These are phyloP conservation scores for Sugiyamaella boreocaroliniensis DNA, from an alignment of 805 yeast species.

Conservation along the genomic window DNA sequence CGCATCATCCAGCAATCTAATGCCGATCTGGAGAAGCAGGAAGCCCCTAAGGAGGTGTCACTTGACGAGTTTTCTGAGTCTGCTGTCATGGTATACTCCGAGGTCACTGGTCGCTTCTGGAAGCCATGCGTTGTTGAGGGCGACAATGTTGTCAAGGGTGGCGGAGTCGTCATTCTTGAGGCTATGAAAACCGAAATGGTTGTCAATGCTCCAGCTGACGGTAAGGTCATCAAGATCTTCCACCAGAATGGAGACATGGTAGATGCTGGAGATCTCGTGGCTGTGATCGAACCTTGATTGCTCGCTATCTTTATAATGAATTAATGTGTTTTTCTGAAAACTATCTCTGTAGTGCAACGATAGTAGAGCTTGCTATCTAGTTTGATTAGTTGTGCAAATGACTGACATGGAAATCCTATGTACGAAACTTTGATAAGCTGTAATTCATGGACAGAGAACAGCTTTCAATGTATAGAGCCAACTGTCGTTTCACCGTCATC, in stretches of 20 bases:
- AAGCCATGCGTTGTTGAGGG: constrained; percentile 79
- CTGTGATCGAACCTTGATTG: constrained; percentile 49
- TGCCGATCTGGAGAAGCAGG: constrained; percentile 59
- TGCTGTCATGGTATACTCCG: constrained; percentile 84
- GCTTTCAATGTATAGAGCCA: no score
- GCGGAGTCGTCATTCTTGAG: constrained; percentile 81
- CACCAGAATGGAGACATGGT: constrained; percentile 93
- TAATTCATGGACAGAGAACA: no score
- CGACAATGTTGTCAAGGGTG: constrained; percentile 63
- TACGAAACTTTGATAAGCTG: no score
- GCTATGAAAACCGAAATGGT: constrained; percentile 99
- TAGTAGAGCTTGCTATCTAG: no score
- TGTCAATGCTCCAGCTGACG: constrained; percentile 53
- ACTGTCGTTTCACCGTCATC: constrained; percentile 7
- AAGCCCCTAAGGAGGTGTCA: constrained; percentile 31
- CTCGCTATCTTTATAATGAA: background rate
- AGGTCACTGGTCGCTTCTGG: constrained; percentile 95
- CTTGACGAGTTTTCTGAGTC: constrained; percentile 63
- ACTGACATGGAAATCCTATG: no score
- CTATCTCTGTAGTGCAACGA: no score
- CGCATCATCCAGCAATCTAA: constrained; percentile 74
- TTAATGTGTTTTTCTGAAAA: background rate
- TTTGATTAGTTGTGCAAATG: no score
- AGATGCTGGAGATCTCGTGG: constrained; percentile 93
- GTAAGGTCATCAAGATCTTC: constrained; percentile 32